These are phyloP conservation scores for Rosellinia necatrix DNA, from an alignment of 2,329 filamentous ascomycete genomes.

Conservation along the genomic window DNA sequence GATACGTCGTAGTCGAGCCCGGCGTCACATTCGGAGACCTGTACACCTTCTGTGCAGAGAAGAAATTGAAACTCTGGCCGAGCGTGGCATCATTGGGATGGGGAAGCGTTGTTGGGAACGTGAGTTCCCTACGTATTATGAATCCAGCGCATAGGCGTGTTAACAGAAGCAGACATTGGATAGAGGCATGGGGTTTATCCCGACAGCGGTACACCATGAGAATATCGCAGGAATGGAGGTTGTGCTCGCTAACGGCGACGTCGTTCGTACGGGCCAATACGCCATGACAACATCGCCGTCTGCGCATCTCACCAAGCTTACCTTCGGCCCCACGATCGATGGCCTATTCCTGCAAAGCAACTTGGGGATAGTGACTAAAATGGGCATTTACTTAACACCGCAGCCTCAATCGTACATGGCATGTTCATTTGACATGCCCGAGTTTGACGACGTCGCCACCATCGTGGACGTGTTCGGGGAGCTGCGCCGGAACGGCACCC, in stretches of 20 bases:
- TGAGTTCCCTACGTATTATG: conserved; percentile 29
- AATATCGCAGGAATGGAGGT: conserved; percentile 52
- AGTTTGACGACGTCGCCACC: conserved; percentile 50
- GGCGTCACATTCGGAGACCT: conserved; percentile 54
- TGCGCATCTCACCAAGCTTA: conserved; percentile 45
- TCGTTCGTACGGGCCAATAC: conserved; percentile 51
- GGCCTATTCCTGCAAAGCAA: conserved; percentile 59
- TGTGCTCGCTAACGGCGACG: conserved; percentile 48
- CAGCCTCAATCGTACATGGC: conserved; percentile 52
- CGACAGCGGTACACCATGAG: conserved; percentile 48
- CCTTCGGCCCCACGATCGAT: conserved; percentile 49
- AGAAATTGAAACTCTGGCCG: conserved; percentile 51
- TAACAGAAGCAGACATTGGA: conserved; percentile 44
- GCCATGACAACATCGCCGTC: conserved; percentile 48
- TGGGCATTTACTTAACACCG: conserved; percentile 52
- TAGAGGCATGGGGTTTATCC: conserved; percentile 46
- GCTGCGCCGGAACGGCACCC: conserved; percentile 48
- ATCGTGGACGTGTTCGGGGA: conserved; percentile 51
- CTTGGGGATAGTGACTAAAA: conserved; percentile 59
- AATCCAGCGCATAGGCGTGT: background rate
- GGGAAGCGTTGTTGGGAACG: conserved; percentile 55
- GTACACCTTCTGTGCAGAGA: conserved; percentile 46
- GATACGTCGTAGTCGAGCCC: conserved; percentile 51
- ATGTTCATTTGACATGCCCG: conserved; percentile 51
- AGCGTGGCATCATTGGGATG: conserved; percentile 54